Evolutionary conservation across 768 basidiomycete genomes (phyloP), one percentile per base, ranked within the genome.

Genomic region (Podaxis sp.): DNA sequence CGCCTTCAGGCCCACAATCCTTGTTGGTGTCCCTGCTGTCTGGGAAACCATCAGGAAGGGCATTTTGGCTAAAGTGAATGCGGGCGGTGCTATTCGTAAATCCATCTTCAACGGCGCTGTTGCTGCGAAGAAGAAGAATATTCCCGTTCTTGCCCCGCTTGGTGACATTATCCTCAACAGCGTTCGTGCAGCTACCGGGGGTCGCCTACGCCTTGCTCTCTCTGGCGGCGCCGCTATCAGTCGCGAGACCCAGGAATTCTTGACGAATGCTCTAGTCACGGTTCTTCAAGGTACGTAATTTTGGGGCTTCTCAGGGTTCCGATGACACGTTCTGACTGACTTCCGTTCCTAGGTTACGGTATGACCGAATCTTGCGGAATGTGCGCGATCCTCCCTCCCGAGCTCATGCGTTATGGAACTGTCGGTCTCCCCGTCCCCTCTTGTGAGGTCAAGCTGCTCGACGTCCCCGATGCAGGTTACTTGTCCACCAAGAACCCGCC

Each of bases 1-100:
- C 57, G 82, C 87, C 12, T 91, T 97, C 80, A 77, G 81, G 48
- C 96, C 96, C 5, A 83, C 87, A n/a, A 88, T 97, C 76, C 88
- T 99, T 84, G 86, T 93, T 57, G 96, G 95, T 57, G 96, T 99
- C 1, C 96, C 96, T 1, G 93, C 95, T 2, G 91, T 99, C 0
- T 99, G 95, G 95, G 96, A 99, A 76, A 89, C 87, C 59, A 98
- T 98, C 66, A 88, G 96, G 63, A 99, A 99, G 79, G 95, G 95
- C 36, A 96, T 99, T 71, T 70, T 95, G 10, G 73, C 81, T 64
- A 94, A 95, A 75, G 88, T 98, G 58, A 84, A 93, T 62, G 70
- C 84, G 2, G 77, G 87, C 1, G 89, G 93, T 8, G 46, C 75
- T 0, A 15, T 94, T 68, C 91, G 84, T 80, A 90, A 88, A 77